These are phyloP conservation scores for Diaporthe batatas DNA, from an alignment of 2,329 filamentous ascomycete species.

Conservation along the genomic window DNA sequence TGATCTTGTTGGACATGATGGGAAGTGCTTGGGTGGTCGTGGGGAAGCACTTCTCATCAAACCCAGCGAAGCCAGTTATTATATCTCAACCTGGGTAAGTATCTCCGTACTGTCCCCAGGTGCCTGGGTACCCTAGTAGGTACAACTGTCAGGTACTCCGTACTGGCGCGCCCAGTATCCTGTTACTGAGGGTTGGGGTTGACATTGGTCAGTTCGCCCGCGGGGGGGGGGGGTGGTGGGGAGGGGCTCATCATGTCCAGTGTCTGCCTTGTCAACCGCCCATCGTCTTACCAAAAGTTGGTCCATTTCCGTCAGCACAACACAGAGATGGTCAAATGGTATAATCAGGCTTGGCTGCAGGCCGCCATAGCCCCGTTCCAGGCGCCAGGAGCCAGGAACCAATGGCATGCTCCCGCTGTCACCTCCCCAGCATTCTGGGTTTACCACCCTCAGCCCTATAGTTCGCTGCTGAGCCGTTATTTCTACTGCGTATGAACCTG, in stretches of 20 bases:
- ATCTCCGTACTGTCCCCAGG: too few relatives aligned
- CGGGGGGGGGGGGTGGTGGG: too few relatives aligned
- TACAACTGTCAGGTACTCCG: too few relatives aligned
- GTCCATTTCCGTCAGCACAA: too few relatives aligned
- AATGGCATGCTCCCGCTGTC: neutral
- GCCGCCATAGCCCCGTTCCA: too few relatives aligned
- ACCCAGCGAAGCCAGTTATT: neutral
- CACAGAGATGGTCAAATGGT: too few relatives aligned
- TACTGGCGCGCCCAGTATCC: neutral
- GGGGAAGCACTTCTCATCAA: too few relatives aligned
- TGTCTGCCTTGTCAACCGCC: neutral
- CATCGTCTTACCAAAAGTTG: too few relatives aligned
- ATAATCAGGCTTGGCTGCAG: too few relatives aligned
- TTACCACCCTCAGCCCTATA: too few relatives aligned
- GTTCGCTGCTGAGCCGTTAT: neutral
- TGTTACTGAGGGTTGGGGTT: neutral
- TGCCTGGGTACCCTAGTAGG: too few relatives aligned
- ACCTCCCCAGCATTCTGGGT: neutral
- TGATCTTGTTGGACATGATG: constrained; percentile 71
- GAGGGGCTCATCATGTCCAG: neutral
- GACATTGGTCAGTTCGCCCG: neutral
- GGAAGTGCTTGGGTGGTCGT: neutral
- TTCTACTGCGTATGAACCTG: too few relatives aligned
- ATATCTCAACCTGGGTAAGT: neutral
- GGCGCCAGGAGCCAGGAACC: neutral